phyloP scores from a whole-genome alignment of 257 asterid species.

The Petunia secreta region DNA sequence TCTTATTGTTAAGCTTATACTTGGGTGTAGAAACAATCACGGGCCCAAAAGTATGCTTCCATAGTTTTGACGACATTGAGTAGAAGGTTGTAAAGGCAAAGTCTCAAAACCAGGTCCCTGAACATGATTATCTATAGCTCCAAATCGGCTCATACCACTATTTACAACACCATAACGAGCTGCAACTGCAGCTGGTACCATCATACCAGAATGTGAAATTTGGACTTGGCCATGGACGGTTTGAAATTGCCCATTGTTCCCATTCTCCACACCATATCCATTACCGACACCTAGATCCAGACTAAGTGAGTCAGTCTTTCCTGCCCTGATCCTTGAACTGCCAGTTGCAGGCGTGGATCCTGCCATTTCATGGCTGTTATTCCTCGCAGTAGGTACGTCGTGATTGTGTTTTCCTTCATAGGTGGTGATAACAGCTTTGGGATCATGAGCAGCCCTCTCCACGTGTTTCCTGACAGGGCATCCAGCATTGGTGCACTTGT shows the following conservation, averaged over 20 bases:
- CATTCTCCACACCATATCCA: slow-evolving; percentile 41
- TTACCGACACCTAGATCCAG: slow-evolving; percentile 91
- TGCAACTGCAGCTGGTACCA: slow-evolving; percentile 41
- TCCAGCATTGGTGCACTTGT: slow-evolving; percentile 89
- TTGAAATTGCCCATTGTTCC: slow-evolving; percentile 44
- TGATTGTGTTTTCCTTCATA: slow-evolving; percentile 98
- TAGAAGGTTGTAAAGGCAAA: slow-evolving; percentile 43
- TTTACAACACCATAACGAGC: slow-evolving; percentile 45
- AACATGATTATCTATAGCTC: slow-evolving; percentile 36
- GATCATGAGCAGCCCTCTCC: slow-evolving; percentile 97
- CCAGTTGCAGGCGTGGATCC: slow-evolving; percentile 45
- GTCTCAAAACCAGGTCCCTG: slow-evolving; percentile 37
- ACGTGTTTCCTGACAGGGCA: slow-evolving; percentile 98
- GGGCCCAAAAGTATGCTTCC: slow-evolving; percentile 54
- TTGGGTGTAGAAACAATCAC: slow-evolving; percentile 28
- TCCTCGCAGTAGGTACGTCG: slow-evolving; percentile 75
- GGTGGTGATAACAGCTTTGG: slow-evolving; percentile 94
- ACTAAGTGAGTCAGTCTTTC: slow-evolving; percentile 58
- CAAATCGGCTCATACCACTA: slow-evolving; percentile 38
- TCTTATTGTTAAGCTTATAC: slow-evolving; percentile 23
- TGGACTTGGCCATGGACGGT: slow-evolving; percentile 37
- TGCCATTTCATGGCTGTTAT: slow-evolving; percentile 69
- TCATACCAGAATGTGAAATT: slow-evolving; percentile 40
- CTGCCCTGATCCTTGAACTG: slow-evolving; percentile 52
- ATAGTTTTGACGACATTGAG: slow-evolving; percentile 42